Conservation (phyloP, 2,329 filamentous ascomycete genomes). For the Talaromyces sp. region DNA sequence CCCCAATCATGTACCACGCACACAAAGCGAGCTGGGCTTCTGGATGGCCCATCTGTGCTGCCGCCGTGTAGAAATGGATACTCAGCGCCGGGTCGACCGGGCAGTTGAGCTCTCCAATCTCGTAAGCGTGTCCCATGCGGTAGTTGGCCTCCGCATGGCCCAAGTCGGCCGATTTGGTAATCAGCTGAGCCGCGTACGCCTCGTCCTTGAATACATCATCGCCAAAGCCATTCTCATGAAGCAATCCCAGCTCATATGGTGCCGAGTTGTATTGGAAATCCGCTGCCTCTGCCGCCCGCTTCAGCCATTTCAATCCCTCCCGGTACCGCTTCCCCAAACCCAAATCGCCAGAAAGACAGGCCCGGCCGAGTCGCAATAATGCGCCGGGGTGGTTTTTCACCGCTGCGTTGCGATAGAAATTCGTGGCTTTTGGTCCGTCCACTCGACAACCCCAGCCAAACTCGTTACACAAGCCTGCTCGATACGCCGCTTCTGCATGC, state of each 20-base stretch:
- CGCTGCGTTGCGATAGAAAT: conserved; percentile 84
- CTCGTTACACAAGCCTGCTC: conserved; percentile 90
- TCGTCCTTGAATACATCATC: conserved; percentile 91
- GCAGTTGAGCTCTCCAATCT: conserved; percentile 81
- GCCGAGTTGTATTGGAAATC: conserved; percentile 89
- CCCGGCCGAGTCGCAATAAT: conserved; percentile 85
- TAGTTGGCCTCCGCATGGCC: conserved; percentile 82
- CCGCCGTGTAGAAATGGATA: conserved; percentile 94
- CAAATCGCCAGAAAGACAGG: conserved; percentile 83
- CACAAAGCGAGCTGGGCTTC: conserved; percentile 97
- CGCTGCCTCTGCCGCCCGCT: conserved; percentile 82
- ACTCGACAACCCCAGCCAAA: conserved; percentile 95
- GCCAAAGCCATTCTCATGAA: conserved; percentile 91
- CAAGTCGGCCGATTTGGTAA: conserved; percentile 88
- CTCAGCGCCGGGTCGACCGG: conserved; percentile 87
- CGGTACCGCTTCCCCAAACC: conserved; percentile 76
- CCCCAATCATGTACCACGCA: conserved; percentile 97
- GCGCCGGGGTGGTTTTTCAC: conserved; percentile 93
- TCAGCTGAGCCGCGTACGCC: conserved; percentile 84
- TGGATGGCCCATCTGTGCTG: conserved; percentile 76
- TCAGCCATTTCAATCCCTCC: conserved; percentile 94
- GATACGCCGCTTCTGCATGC: conserved; percentile 91
- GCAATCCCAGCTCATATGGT: conserved; percentile 78
- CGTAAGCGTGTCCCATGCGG: conserved; percentile 92
- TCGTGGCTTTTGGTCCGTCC: conserved; percentile 83